A percentile compares a stretch with the other conserved stretches of the same genome.
phyloP scores from a whole-genome alignment of 2,329 filamentous ascomycete species.

The Colletotrichum phormii region DNA sequence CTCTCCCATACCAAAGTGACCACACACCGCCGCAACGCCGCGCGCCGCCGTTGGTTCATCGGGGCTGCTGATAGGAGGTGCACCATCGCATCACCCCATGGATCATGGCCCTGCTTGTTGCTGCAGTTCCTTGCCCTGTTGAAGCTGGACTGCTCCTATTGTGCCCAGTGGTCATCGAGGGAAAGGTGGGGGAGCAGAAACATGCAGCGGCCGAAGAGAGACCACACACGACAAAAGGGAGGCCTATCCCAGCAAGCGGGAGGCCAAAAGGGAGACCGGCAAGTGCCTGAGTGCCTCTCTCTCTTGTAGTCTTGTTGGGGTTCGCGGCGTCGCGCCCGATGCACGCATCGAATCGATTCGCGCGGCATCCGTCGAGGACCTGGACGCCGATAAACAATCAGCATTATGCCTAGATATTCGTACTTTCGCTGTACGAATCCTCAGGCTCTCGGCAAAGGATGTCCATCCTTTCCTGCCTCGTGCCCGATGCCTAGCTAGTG shows the following conservation, averaged over 20 bases:
- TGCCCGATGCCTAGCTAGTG: neutral
- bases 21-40: slow-evolving; percentile 22
- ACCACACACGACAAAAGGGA: slow-evolving; percentile 13
- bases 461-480: neutral
- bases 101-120: slow-evolving; percentile 1
- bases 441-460: neutral
- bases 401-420: neutral
- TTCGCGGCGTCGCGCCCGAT: neutral
- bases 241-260: slow-evolving; percentile 16
- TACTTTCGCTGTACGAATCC: too few relatives aligned
- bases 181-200: slow-evolving; percentile 29
- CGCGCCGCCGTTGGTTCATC: slow-evolving; percentile 14
- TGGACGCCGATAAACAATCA: neutral
- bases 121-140: slow-evolving; percentile 13
- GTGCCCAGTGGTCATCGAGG: slow-evolving; percentile 9
- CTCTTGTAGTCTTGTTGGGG: neutral
- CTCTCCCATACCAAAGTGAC: neutral
- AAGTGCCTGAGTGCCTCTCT: neutral
- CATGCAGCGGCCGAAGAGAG: slow-evolving; percentile 24
- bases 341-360: neutral
- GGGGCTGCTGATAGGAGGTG: slow-evolving; percentile 23
- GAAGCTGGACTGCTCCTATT: slow-evolving; percentile 11
- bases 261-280: slow-evolving; percentile 16
- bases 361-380: neutral
- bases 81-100: slow-evolving; percentile 8